A percentile compares a stretch with the other conserved stretches of the same genome.
These are phyloP conservation scores for Cyanidiococcus yangmingshanensis DNA, from an alignment of 23 red algal species.

Conservation along the genomic window DNA sequence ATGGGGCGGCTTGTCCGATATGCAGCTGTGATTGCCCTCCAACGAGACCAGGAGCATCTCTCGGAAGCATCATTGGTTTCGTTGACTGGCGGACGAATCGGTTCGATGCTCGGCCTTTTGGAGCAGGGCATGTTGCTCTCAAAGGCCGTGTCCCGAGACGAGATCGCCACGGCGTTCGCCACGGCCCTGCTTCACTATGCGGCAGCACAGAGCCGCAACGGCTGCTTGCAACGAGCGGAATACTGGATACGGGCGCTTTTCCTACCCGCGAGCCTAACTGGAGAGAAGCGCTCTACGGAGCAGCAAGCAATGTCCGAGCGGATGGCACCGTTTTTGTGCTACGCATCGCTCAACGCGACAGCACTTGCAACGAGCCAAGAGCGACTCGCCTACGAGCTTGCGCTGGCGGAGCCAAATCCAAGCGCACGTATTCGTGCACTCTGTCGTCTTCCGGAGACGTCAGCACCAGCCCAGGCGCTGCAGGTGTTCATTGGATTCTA, in stretches of 20 bases:
- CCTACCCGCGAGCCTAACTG: neutral
- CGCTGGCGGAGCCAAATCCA: neutral
- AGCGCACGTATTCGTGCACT: neutral
- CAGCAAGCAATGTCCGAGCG: neutral
- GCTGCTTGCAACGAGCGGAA: neutral
- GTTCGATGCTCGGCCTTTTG: neutral
- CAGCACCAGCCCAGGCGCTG: neutral
- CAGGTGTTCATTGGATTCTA: neutral
- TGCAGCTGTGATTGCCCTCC: neutral
- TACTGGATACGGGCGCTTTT: neutral
- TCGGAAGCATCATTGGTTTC: neutral
- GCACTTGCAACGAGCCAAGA: neutral
- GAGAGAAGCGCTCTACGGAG: neutral
- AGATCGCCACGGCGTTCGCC: neutral
- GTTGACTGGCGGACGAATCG: neutral
- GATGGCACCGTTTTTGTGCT: neutral
- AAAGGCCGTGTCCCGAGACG: neutral
- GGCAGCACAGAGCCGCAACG: neutral
- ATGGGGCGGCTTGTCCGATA: neutral
- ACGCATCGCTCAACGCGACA: neutral
- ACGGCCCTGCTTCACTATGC: neutral
- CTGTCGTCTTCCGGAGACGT: neutral
- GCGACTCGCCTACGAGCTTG: neutral
- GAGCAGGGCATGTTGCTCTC: neutral
- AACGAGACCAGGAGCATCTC: neutral